These are phyloP conservation scores for Echinochloa phyllopogon DNA, from an alignment of 176 grass and related monocot genomes.

Conservation along the genomic window DNA sequence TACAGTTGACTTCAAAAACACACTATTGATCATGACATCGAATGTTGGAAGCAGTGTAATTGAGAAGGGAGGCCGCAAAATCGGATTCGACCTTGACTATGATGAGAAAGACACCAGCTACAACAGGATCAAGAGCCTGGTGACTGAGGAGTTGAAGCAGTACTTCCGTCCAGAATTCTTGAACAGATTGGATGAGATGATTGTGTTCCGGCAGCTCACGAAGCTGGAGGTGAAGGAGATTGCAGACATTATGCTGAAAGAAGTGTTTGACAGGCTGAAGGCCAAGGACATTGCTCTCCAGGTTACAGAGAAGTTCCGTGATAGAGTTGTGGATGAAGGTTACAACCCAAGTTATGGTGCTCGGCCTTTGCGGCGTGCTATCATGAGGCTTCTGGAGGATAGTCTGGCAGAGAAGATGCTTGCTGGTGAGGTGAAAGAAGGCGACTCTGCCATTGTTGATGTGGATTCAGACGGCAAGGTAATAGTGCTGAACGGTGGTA, in stretches of 20 bases:
- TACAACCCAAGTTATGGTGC: conserved; percentile 96
- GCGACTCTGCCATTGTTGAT: conserved; percentile 90
- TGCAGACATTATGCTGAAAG: conserved; percentile 97
- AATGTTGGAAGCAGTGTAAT: conserved; percentile 95
- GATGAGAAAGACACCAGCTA: conserved; percentile 96
- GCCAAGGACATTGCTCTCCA: conserved; percentile 85
- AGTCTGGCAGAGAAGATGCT: conserved; percentile 93
- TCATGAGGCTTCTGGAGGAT: conserved; percentile 94
- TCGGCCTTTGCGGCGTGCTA: conserved; percentile 89
- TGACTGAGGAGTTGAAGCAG: conserved; percentile 93
- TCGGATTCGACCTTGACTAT: conserved; percentile 87
- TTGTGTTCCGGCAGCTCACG: conserved; percentile 94
- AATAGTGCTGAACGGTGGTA: conserved; percentile 72
- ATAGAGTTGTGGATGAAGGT: conserved; percentile 90
- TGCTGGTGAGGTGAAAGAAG: conserved; percentile 89
- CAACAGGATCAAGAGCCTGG: conserved; percentile 90
- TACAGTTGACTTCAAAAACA: conserved; percentile 97
- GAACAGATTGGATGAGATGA: conserved; percentile 96
- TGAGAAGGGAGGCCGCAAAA: conserved; percentile 89
- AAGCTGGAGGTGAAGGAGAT: conserved; percentile 99
- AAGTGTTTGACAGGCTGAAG: conserved; percentile 93
- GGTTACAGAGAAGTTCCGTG: conserved; percentile 89
- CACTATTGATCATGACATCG: conserved; percentile 88
- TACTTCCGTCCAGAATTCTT: conserved; percentile 93
- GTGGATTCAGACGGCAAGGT: conserved; percentile 92